Evolutionary conservation across 345 rosid genomes (phyloP).

Genomic region (Euphorbia peplus): DNA sequence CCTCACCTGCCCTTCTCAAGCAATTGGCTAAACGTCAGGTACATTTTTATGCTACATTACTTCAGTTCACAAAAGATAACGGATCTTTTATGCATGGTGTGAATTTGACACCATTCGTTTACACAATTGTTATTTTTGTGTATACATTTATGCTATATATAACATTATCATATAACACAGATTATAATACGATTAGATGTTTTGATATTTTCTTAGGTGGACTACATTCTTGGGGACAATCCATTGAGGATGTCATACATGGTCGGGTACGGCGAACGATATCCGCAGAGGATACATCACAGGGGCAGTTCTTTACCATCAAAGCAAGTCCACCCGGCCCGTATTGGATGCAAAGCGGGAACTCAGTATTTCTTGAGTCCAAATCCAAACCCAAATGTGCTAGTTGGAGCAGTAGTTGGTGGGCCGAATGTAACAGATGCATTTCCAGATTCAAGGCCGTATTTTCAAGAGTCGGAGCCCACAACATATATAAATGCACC

Average conservation of each 20-base stretch:
- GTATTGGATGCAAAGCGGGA: conserved; percentile 28
- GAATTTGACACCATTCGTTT: no score
- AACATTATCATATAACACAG: no score
- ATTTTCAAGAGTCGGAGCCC: conserved; percentile 35
- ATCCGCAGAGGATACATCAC: conserved; percentile 35
- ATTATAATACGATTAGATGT: no score
- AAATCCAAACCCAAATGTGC: conserved; percentile 30
- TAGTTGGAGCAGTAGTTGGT: conserved; percentile 33
- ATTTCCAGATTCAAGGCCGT: conserved; percentile 34
- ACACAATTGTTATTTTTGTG: no score
- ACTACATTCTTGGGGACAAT: conserved; percentile 38
- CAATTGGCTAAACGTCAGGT: conserved; percentile 36
- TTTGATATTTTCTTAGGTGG: no score
- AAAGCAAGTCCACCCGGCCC: conserved; percentile 27
- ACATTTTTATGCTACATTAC: background rate
- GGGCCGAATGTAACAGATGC: conserved; percentile 34
- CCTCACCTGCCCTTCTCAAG: conserved; percentile 31
- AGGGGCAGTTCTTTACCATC: conserved; percentile 35
- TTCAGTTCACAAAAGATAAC: no score
- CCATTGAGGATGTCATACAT: conserved; percentile 36
- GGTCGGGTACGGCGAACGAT: conserved; percentile 32
- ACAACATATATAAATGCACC: conserved; percentile 37
- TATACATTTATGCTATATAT: no score
- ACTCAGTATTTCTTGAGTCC: conserved; percentile 28
- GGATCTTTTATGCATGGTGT: no score